A percentile compares a stretch with the other conserved stretches of the same genome.
Evolutionary conservation across 164 flowering plant genomes (phyloP).

Genomic region (Berberis vulgaris): DNA sequence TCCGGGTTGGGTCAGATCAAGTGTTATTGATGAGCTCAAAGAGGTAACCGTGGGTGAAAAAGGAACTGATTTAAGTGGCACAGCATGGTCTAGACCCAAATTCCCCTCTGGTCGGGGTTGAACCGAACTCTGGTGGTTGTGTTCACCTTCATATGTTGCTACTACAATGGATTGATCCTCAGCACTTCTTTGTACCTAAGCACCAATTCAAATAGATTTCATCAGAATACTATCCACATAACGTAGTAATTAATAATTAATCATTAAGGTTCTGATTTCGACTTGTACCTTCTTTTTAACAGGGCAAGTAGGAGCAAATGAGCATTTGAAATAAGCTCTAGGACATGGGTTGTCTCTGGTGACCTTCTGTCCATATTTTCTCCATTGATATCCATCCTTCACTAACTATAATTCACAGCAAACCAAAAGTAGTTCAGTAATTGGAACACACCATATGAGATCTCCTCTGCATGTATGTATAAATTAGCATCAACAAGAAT

Average conservation of each 20-base stretch:
- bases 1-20: slow-evolving; percentile 43
- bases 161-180: slow-evolving; percentile 56
- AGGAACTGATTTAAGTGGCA: slow-evolving; percentile 9
- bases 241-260: too few relatives aligned
- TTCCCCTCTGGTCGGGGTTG: slow-evolving; percentile 7
- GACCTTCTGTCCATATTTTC: slow-evolving; percentile 36
- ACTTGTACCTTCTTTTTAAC: slow-evolving; percentile 36
- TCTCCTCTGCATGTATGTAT: too few relatives aligned
- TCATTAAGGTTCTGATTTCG: too few relatives aligned
- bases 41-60: slow-evolving; percentile 22
- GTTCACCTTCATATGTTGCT: slow-evolving; percentile 79
- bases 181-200: slow-evolving; percentile 47
- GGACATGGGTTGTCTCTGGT: slow-evolving; percentile 37
- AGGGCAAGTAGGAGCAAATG: slow-evolving; percentile 28
- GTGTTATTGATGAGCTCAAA: slow-evolving; percentile 26
- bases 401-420: slow-evolving; percentile 9
- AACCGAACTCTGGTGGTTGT: slow-evolving; percentile 45
- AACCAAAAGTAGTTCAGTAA: too few relatives aligned
- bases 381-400: slow-evolving; percentile 36
- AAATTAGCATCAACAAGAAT: not conserved
- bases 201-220: too few relatives aligned
- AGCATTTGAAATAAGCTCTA: slow-evolving; percentile 32
- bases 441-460: too few relatives aligned
- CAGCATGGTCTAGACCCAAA: too few relatives aligned
- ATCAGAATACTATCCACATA: too few relatives aligned